Conservation (phyloP, 345 rosid species). For the Brassica juncea region DNA sequence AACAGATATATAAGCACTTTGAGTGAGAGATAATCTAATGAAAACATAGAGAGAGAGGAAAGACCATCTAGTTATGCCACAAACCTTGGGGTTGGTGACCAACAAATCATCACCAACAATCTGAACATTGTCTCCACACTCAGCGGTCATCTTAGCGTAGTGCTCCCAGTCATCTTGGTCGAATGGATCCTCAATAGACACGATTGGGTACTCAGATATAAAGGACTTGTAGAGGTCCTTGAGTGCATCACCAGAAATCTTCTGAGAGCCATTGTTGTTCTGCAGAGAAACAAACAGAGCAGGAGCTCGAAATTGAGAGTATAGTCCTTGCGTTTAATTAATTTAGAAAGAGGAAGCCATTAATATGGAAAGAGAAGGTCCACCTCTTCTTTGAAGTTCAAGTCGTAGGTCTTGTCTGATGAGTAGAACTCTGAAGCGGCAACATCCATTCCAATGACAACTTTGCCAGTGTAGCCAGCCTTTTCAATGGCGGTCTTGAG, state of each 20-base stretch:
- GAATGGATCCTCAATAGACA: constrained; percentile 94
- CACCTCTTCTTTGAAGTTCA: constrained; percentile 89
- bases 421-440: constrained; percentile 96
- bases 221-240: constrained; percentile 92
- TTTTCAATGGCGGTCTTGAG: constrained; percentile 89
- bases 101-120: constrained; percentile 97
- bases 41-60: not conserved
- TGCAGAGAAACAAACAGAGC: constrained; percentile 34
- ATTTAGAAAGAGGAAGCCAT: not conserved
- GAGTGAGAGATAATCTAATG: not conserved
- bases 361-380: not conserved
- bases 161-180: constrained; percentile 99
- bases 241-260: constrained; percentile 84
- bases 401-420: constrained; percentile 74
- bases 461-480: constrained; percentile 92
- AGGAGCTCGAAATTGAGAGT: not conserved
- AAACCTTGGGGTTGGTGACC: constrained; percentile 95
- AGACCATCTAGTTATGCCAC: not conserved
- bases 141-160: constrained; percentile 77
- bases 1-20: not conserved
- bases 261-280: constrained; percentile 84
- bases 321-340: not conserved
- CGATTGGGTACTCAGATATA: constrained; percentile 82
- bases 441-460: constrained; percentile 99
- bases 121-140: constrained; percentile 77